Conservation (phyloP, 2,329 filamentous ascomycete species). For the Cadophora gregata region DNA sequence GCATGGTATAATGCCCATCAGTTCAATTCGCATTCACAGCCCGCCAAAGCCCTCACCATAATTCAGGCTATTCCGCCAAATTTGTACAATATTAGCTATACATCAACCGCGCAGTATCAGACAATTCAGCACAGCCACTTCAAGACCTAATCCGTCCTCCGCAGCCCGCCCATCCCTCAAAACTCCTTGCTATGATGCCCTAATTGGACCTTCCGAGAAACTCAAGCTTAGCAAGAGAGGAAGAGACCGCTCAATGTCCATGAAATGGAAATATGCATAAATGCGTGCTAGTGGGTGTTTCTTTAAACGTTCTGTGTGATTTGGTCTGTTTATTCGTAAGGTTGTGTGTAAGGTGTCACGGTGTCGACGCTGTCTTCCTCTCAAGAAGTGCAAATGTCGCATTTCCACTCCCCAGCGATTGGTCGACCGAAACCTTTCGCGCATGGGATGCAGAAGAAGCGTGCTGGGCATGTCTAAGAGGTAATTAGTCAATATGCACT, state of each 20-base stretch:
- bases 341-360: background rate
- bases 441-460: conserved; percentile 24
- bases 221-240: background rate
- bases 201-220: background rate
- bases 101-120: background rate
- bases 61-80: no score
- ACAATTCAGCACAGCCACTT: background rate
- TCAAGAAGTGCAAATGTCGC: conserved; percentile 29
- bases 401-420: conserved; percentile 19
- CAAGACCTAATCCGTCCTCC: no score
- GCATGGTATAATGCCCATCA: no score
- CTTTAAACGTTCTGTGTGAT: background rate
- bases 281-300: background rate
- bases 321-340: background rate
- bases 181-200: conserved; percentile 1
- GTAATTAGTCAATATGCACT: background rate
- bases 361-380: background rate
- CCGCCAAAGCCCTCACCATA: no score
- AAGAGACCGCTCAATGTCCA: background rate
- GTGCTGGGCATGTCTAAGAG: conserved; percentile 29
- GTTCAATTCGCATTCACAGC: no score
- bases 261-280: background rate
- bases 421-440: conserved; percentile 16
- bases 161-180: background rate
- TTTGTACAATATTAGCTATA: conserved; percentile 9